These are phyloP conservation scores for Neurospora sp. DNA, from an alignment of 495 filamentous ascomycete species.

Conservation along the genomic window DNA sequence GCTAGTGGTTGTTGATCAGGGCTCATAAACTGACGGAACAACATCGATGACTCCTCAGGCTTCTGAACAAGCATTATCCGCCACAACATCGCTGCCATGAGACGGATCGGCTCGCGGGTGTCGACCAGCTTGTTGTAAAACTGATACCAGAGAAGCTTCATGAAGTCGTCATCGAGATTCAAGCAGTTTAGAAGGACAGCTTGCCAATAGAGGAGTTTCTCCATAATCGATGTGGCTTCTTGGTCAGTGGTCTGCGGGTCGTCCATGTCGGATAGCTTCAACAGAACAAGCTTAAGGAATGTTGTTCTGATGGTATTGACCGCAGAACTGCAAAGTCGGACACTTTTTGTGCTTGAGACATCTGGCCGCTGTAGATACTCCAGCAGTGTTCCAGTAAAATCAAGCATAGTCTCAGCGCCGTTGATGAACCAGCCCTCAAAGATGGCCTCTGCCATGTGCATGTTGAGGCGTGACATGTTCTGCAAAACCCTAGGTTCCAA, in stretches of 20 bases:
- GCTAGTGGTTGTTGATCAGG: constrained; percentile 62
- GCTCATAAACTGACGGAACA: constrained; percentile 59
- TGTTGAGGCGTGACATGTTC: constrained; percentile 70
- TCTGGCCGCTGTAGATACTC: constrained; percentile 87
- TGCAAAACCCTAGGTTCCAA: constrained; percentile 73
- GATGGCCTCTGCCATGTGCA: constrained; percentile 76
- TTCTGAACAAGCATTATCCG: constrained; percentile 89
- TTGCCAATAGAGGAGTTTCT: constrained; percentile 91
- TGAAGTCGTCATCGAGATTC: constrained; percentile 61
- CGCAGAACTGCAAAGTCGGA: constrained; percentile 77
- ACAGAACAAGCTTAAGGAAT: constrained; percentile 65
- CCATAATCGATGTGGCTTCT: constrained; percentile 57
- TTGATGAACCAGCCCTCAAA: constrained; percentile 95
- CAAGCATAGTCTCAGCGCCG: constrained; percentile 69
- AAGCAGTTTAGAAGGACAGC: constrained; percentile 72
- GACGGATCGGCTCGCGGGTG: constrained; percentile 49
- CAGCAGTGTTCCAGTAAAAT: constrained; percentile 74
- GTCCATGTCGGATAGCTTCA: constrained; percentile 75
- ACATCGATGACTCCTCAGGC: constrained; percentile 63
- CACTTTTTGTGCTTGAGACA: constrained; percentile 66
- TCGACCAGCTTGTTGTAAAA: constrained; percentile 77
- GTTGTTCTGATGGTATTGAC: constrained; percentile 62
- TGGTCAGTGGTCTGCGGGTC: constrained; percentile 44
- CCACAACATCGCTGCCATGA: constrained; percentile 74
- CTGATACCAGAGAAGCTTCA: constrained; percentile 79